Evolutionary conservation across 805 yeast species (phyloP).

Genomic region (Candida schatavii): DNA sequence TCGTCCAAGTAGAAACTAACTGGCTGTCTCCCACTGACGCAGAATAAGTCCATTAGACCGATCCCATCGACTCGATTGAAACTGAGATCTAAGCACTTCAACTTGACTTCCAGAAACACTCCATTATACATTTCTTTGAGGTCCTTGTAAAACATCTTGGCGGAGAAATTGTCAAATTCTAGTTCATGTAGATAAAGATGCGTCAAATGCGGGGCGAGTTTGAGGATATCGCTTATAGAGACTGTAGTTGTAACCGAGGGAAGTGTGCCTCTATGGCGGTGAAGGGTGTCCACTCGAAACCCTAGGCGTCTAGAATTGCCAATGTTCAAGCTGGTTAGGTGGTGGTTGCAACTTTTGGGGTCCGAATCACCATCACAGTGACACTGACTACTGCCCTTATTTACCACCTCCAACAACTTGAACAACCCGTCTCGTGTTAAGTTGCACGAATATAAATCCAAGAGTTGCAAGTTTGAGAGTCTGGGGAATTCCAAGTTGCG

Average conservation of each 20-base stretch:
- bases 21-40: slow-evolving; percentile 8
- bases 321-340: slow-evolving; percentile 30
- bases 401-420: slow-evolving; percentile 33
- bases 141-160: slow-evolving; percentile 28
- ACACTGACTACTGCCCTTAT: slow-evolving; percentile 22
- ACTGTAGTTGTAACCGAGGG: neutral
- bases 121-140: slow-evolving; percentile 15
- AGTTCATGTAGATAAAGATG: slow-evolving; percentile 30
- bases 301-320: slow-evolving; percentile 32
- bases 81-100: slow-evolving; percentile 35
- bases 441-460: slow-evolving; percentile 41
- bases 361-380: no score
- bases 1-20: slow-evolving; percentile 14
- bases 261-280: slow-evolving; percentile 9
- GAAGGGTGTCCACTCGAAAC: slow-evolving; percentile 21
- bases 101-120: slow-evolving; percentile 6
- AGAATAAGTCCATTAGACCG: slow-evolving; percentile 34
- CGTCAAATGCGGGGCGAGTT: slow-evolving; percentile 17
- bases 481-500: slow-evolving; percentile 19
- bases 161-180: slow-evolving; percentile 33
- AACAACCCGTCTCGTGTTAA: slow-evolving; percentile 40
- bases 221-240: slow-evolving; percentile 17
- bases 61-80: slow-evolving; percentile 37
- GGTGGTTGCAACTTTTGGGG: no score
- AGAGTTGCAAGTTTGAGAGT: slow-evolving; percentile 17